Evolutionary conservation across 495 filamentous ascomycete species (phyloP).

Genomic region (Lasiosphaeriaceae sp.): DNA sequence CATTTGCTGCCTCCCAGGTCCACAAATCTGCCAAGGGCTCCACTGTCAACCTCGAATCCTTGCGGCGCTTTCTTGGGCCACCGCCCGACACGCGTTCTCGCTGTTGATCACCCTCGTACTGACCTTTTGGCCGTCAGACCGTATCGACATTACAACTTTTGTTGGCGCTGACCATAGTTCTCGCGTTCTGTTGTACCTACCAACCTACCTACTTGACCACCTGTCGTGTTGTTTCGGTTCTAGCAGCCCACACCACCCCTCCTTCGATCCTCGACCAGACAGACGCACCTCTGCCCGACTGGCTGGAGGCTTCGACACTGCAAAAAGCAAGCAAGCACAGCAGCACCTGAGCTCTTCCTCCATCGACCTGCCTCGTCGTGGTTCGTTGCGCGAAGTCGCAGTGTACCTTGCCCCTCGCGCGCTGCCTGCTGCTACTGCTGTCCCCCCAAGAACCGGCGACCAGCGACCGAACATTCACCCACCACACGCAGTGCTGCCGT

Average conservation of each 20-base stretch:
- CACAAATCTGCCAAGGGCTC: slow-evolving; percentile 26
- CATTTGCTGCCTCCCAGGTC: slow-evolving; percentile 5
- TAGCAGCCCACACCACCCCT: slow-evolving; percentile 18
- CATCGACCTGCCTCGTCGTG: slow-evolving; percentile 13
- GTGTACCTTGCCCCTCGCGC: slow-evolving; percentile 23
- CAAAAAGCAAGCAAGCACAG: background rate
- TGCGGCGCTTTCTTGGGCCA: slow-evolving; percentile 19
- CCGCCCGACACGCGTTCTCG: slow-evolving; percentile 20
- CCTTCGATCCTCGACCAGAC: slow-evolving; percentile 15
- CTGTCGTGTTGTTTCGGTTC: slow-evolving; percentile 24
- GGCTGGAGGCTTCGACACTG: slow-evolving; percentile 10
- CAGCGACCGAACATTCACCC: slow-evolving; percentile 17
- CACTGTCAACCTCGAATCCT: slow-evolving; percentile 28
- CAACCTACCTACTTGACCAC: background rate
- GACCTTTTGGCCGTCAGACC: slow-evolving; percentile 17
- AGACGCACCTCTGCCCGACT: slow-evolving; percentile 28
- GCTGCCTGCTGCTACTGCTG: slow-evolving; percentile 11
- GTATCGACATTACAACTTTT: slow-evolving; percentile 7
- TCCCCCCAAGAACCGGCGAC: background rate
- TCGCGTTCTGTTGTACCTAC: slow-evolving; percentile 20
- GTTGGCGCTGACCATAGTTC: slow-evolving; percentile 15
- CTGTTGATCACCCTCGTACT: slow-evolving; percentile 12
- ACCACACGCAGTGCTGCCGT: slow-evolving; percentile 19
- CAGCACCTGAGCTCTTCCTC: slow-evolving; percentile 11
- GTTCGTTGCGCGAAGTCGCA: slow-evolving; percentile 24